These are phyloP conservation scores for Lentinula aciculospora DNA, from an alignment of 768 basidiomycete genomes.

Conservation along the genomic window DNA sequence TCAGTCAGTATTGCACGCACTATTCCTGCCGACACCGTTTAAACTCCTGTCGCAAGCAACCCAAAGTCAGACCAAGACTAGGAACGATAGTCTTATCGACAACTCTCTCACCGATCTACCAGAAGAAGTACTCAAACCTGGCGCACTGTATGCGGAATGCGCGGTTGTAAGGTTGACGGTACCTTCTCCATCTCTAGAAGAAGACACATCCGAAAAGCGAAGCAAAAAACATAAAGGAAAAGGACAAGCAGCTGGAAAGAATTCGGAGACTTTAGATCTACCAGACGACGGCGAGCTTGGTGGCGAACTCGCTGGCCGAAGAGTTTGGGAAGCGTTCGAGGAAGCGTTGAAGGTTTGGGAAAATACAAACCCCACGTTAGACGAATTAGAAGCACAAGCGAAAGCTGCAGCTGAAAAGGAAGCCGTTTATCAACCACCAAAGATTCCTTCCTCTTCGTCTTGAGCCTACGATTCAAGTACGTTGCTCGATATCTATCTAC, in stretches of 20 bases:
- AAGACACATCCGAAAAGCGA: conserved; percentile 4
- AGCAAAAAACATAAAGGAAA: conserved; percentile 14
- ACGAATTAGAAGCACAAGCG: conserved; percentile 1
- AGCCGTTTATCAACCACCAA: not conserved
- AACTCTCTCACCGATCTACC: conserved; percentile 17
- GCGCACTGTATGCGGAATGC: conserved; percentile 74
- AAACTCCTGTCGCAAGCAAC: conserved; percentile 36
- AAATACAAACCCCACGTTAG: conserved; percentile 23
- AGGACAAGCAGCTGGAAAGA: conserved; percentile 18
- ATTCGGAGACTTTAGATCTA: conserved; percentile 30
- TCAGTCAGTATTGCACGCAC: conserved; percentile 76
- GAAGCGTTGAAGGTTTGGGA: conserved; percentile 65
- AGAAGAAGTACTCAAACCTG: conserved; percentile 71
- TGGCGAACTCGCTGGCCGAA: conserved; percentile 59
- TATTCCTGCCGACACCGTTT: conserved; percentile 80
- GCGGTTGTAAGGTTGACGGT: conserved; percentile 50
- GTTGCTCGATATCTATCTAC: not conserved
- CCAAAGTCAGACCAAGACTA: conserved; percentile 6
- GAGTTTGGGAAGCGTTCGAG: conserved; percentile 78
- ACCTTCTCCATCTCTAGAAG: conserved; percentile 14
- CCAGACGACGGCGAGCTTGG: conserved; percentile 67
- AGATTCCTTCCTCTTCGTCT: not conserved
- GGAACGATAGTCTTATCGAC: conserved; percentile 4
- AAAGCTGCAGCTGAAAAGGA: conserved; percentile 8
- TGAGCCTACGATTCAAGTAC: not conserved